Percentiles rank a stretch among this genome's conserved stretches.
Evolutionary conservation across 306 rosid genomes (phyloP).

Genomic region (Vachellia collinsii): DNA sequence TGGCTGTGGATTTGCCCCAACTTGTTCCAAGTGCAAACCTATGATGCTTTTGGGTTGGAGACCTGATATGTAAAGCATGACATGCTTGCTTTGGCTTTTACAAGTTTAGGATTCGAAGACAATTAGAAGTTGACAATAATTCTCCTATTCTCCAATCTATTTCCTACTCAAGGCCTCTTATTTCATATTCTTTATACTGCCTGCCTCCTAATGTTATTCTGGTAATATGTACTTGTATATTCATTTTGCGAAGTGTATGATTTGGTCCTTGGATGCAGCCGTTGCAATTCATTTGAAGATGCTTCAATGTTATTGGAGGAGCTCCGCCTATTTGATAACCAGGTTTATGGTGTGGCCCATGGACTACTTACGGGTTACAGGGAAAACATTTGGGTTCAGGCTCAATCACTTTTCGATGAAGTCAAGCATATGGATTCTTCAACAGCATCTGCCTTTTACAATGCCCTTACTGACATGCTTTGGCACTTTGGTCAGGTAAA

Average conservation of each 20-base stretch:
- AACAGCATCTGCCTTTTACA: slow-evolving; percentile 90
- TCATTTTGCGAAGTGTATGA: slow-evolving; percentile 28
- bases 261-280: slow-evolving; percentile 60
- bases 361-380: slow-evolving; percentile 85
- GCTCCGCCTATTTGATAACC: slow-evolving; percentile 79
- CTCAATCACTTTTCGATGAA: slow-evolving; percentile 79
- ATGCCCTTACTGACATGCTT: slow-evolving; percentile 95
- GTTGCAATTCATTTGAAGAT: slow-evolving; percentile 71
- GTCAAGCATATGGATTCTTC: slow-evolving; percentile 84
- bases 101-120: neutral
- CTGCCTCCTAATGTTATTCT: slow-evolving; percentile 3
- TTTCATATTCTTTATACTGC: neutral
- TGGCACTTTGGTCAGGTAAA: slow-evolving; percentile 97
- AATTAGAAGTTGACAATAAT: neutral
- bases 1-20: neutral
- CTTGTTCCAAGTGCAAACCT: neutral
- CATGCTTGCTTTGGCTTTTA: neutral
- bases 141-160: neutral
- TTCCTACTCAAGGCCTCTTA: neutral
- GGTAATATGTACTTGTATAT: slow-evolving; percentile 8
- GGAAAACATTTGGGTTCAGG: slow-evolving; percentile 72
- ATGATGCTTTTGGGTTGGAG: slow-evolving; percentile 9
- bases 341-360: slow-evolving; percentile 89
- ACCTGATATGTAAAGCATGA: neutral
- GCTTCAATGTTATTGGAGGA: slow-evolving; percentile 89